Evolutionary conservation across 225 moss, liverwort and hornwort species (phyloP), one percentile per base, ranked within the genome.

Genomic region (Pleurozium schreberi): DNA sequence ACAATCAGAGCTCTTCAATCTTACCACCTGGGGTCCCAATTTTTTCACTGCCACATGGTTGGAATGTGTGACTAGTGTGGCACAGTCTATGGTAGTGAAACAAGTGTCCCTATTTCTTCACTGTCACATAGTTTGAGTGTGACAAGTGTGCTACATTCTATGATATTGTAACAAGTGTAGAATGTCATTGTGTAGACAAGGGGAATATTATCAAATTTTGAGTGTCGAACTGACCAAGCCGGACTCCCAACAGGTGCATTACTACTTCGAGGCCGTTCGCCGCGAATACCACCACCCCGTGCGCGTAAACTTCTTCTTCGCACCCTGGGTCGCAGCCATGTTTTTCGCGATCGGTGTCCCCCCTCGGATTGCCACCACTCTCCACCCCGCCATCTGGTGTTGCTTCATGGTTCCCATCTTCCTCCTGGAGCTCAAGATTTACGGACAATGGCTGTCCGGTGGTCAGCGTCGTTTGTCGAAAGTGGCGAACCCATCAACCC

Each of bases 261-360:
- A 52, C 77, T 94, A 89, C 73, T 94, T 94, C 59, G 94, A 95
- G 58, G 95, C 95, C 27, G 95, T 95, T 43, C 82, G 95, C 18
- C 92, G 95, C 36, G 95, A 95, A 86, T 95, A 91, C 38, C 92
- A 91, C 66, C 95, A 95, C 71, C 95, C 95, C 11, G 95, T 95
- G 63, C 82, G 95, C 30, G 93, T 95, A 34, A 95, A 94, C 67
- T 95, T 91, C 90, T 95, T 95, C 88, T 94, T 95, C 76, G 94
- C 95, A 27, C 95, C 95, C 8, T 95, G 95, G 95, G 89, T 91
- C 40, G 92, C 93, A 11, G 89, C 90, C 68, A 94, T 95, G 92
- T 95, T 95, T 59, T 55, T 95, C 18, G 83, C 90, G 2, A 88
- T 93, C 16, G 94, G 95, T 11, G 68, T 94, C 3, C 95, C 93